A percentile compares a stretch with the other conserved stretches of the same genome.
phyloP scores from a whole-genome alignment of 108 stramenopile species.

The Chaetoceros muelleri region DNA sequence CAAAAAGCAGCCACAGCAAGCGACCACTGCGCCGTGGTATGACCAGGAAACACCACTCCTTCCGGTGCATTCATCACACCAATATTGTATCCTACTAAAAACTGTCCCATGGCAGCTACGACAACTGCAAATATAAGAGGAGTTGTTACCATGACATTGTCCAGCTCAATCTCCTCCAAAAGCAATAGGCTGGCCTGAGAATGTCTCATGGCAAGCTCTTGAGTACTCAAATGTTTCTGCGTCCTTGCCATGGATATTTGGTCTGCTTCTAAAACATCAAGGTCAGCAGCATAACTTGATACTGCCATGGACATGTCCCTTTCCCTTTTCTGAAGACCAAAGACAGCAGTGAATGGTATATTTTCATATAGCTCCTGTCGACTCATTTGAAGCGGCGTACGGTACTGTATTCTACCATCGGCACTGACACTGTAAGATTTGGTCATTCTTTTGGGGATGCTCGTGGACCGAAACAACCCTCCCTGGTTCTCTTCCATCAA shows the following conservation, averaged over 20 bases:
- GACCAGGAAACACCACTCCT: constrained; percentile 74
- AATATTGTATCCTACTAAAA: constrained; percentile 75
- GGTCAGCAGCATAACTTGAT: constrained; percentile 67
- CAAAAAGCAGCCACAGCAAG: constrained; percentile 75
- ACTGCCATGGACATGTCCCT: constrained; percentile 52
- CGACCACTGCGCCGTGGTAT: constrained; percentile 61
- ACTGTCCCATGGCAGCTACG: constrained; percentile 51
- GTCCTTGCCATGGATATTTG: constrained; percentile 20
- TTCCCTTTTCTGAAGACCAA: constrained; percentile 69
- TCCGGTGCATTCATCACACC: constrained; percentile 82
- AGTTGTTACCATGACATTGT: constrained; percentile 68
- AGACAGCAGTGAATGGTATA: constrained; percentile 71
- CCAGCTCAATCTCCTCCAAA: constrained; percentile 75
- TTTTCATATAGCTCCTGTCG: constrained; percentile 72
- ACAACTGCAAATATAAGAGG: constrained; percentile 74
- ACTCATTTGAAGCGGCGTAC: constrained; percentile 71
- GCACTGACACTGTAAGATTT: constrained; percentile 55
- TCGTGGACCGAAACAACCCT: not conserved
- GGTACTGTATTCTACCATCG: constrained; percentile 34
- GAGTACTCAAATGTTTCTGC: constrained; percentile 22
- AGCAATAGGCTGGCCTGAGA: constrained; percentile 59
- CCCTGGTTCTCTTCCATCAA: not conserved
- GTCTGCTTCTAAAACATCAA: constrained; percentile 46
- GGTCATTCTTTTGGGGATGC: constrained; percentile 17
- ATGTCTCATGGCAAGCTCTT: constrained; percentile 32